Conservation (phyloP, 768 basidiomycete genomes). For the Megacollybia marginata region DNA sequence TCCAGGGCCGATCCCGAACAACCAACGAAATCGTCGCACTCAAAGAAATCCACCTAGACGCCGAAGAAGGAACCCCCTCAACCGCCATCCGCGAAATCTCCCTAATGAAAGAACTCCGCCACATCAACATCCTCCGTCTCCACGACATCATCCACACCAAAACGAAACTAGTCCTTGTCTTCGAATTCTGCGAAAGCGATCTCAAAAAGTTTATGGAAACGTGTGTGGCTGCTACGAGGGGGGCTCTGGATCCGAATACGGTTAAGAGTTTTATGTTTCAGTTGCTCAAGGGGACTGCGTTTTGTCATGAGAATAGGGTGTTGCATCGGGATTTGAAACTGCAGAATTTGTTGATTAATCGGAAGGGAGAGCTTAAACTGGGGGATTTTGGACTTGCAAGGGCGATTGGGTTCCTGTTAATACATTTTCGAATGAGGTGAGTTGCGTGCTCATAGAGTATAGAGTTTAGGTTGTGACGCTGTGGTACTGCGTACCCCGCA, state of each 20-base stretch:
- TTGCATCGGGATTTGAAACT: conserved; percentile 78
- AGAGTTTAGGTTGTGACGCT: conserved; percentile 83
- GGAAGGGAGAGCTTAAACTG: background rate
- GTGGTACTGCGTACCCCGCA: no score
- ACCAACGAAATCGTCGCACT: conserved; percentile 96
- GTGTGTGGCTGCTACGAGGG: conserved; percentile 91
- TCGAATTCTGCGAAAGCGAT: conserved; percentile 98
- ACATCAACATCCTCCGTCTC: conserved; percentile 95
- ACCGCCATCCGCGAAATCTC: no score
- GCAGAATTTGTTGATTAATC: conserved; percentile 53
- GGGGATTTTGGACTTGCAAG: conserved; percentile 3
- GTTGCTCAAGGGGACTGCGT: conserved; percentile 72
- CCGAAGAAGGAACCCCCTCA: no score
- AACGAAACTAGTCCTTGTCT: conserved; percentile 96
- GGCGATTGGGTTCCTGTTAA: conserved; percentile 94
- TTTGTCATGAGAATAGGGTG: conserved; percentile 61
- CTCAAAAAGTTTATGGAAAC: conserved; percentile 99
- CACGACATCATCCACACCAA: no score
- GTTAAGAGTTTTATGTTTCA: conserved; percentile 95
- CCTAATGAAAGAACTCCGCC: conserved; percentile 98
- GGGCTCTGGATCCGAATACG: conserved; percentile 81
- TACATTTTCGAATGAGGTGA: conserved; percentile 92
- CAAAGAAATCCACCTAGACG: no score
- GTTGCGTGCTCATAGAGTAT: background rate
- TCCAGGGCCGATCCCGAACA: conserved; percentile 99